A percentile compares a stretch with the other conserved stretches of the same genome.
phyloP scores from a whole-genome alignment of 2,329 filamentous ascomycete species.

The Cylindrodendrum hubeiense region DNA sequence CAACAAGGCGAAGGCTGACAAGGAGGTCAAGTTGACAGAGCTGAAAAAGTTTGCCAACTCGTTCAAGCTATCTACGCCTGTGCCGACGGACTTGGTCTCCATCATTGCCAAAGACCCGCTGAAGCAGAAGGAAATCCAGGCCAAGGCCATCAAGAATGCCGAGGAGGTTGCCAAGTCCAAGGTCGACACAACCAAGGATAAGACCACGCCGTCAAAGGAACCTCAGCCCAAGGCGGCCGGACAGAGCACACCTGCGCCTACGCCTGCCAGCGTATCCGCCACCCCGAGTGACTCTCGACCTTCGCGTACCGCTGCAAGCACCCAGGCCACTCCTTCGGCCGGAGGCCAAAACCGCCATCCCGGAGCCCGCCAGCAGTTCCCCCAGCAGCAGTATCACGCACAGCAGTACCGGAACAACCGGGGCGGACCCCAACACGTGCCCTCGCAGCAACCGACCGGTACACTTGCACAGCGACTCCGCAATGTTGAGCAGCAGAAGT shows the following conservation, averaged over 20 bases:
- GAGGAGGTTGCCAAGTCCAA: constrained; percentile 73
- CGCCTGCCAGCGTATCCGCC: constrained; percentile 29
- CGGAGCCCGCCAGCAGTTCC: constrained; percentile 61
- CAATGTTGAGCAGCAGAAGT: constrained; percentile 65
- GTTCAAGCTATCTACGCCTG: constrained; percentile 94
- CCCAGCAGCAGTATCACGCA: constrained; percentile 59
- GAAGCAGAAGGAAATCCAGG: constrained; percentile 94
- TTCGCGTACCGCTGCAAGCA: constrained; percentile 50
- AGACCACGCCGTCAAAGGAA: constrained; percentile 58
- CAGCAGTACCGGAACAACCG: constrained; percentile 64
- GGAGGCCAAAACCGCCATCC: constrained; percentile 58
- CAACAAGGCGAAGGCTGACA: constrained; percentile 77
- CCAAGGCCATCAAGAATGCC: constrained; percentile 84
- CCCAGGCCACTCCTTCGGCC: constrained; percentile 45
- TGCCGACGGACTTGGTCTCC: constrained; percentile 90
- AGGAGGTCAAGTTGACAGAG: constrained; percentile 92
- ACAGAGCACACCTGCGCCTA: constrained; percentile 34
- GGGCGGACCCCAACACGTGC: constrained; percentile 56
- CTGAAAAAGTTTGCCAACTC: constrained; percentile 93
- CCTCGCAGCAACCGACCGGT: constrained; percentile 56
- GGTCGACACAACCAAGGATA: constrained; percentile 59
- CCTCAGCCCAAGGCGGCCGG: constrained; percentile 55
- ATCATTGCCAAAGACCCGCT: constrained; percentile 97
- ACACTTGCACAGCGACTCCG: constrained; percentile 64
- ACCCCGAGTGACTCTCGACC: constrained; percentile 45